These are phyloP conservation scores for Backusella liffmaniae DNA, from an alignment of 192 early-diverging fungal genomes.

Conservation along the genomic window DNA sequence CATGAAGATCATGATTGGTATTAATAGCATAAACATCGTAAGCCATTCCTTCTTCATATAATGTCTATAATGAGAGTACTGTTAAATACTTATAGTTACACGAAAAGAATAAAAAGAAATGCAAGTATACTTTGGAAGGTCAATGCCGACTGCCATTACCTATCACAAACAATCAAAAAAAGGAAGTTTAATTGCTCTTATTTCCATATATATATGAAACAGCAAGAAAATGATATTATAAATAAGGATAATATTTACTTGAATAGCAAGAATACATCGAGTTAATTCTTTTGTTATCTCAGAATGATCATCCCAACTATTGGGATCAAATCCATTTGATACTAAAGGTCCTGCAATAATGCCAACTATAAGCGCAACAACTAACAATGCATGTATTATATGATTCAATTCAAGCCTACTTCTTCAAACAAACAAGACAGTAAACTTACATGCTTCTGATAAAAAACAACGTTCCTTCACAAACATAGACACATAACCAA, in stretches of 20 bases:
- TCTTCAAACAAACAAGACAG: neutral
- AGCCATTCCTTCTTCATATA: conserved; percentile 56
- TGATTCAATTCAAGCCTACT: neutral
- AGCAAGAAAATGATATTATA: neutral
- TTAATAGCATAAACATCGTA: conserved; percentile 66
- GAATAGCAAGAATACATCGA: conserved; percentile 79
- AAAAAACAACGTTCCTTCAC: conserved; percentile 70
- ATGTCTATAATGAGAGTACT: conserved; percentile 18
- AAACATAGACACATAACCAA: conserved; percentile 69
- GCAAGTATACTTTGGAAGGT: conserved; percentile 62
- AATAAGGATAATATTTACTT: conserved; percentile 38
- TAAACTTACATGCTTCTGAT: conserved; percentile 66
- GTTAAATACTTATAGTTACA: neutral
- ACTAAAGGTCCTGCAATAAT: conserved; percentile 79
- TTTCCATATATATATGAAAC: neutral
- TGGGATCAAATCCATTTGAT: conserved; percentile 69
- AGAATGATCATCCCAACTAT: conserved; percentile 46
- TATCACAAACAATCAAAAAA: conserved; percentile 22
- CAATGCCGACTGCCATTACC: conserved; percentile 84
- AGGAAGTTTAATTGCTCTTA: neutral
- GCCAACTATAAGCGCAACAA: conserved; percentile 82
- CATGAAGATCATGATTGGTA: conserved; percentile 81
- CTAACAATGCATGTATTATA: conserved; percentile 27
- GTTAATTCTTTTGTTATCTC: conserved; percentile 68
- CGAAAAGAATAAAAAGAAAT: neutral